Conservation (phyloP, 805 yeast species). For the Kazachstania africana region DNA sequence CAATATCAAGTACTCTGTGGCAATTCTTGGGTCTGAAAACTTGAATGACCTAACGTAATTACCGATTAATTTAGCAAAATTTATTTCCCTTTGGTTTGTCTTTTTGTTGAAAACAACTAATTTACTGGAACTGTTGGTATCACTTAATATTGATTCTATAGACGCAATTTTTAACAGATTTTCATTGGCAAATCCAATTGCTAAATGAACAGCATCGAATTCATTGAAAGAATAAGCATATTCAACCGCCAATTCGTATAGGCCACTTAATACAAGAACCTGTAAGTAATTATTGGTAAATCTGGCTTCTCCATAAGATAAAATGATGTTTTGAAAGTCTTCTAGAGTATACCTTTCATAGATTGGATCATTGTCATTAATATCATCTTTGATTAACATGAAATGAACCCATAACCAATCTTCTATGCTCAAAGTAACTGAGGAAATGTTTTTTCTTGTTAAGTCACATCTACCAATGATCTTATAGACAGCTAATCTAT, state of each 20-base stretch:
- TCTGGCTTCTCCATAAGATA: conserved; percentile 60
- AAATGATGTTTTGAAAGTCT: conserved; percentile 62
- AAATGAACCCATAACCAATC: conserved; percentile 97
- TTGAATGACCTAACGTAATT: conserved; percentile 75
- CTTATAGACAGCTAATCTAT: conserved; percentile 80
- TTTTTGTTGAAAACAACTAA: conserved; percentile 10
- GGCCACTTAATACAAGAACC: conserved; percentile 60
- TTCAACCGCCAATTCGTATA: conserved; percentile 70
- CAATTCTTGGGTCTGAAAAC: conserved; percentile 76
- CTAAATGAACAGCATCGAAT: conserved; percentile 81
- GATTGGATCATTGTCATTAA: conserved; percentile 35
- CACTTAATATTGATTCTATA: conserved; percentile 4
- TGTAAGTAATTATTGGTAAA: conserved; percentile 68
- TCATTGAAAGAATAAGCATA: conserved; percentile 46
- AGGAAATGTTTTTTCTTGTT: conserved; percentile 52
- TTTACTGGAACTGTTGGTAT: conserved; percentile 11
- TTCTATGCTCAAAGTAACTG: conserved; percentile 70
- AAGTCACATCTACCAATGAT: conserved; percentile 83
- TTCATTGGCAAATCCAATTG: conserved; percentile 66
- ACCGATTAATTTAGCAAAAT: conserved; percentile 57
- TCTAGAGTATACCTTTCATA: conserved; percentile 60
- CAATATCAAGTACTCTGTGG: conserved; percentile 76
- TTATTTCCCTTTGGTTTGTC: conserved; percentile 27
- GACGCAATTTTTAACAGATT: conserved; percentile 37
- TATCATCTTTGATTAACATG: conserved; percentile 53